These are phyloP conservation scores for Pontederia crassipes DNA, from an alignment of 176 grass and related monocot species.

Conservation along the genomic window DNA sequence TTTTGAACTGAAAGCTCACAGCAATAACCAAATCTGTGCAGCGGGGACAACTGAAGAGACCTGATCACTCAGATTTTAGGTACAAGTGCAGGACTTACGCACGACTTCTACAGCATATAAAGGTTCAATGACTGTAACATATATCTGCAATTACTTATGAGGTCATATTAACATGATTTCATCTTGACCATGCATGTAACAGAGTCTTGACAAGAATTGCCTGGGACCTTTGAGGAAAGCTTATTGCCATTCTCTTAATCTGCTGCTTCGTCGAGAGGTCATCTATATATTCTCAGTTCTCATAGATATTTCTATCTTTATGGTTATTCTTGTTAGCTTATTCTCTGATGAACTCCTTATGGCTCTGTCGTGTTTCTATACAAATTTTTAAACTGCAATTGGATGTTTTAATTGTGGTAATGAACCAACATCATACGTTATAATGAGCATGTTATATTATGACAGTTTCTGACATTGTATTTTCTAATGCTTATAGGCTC, in stretches of 20 bases:
- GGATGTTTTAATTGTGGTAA: too few species aligned
- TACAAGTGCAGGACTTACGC: conserved; percentile 90
- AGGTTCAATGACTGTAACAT: conserved; percentile 36
- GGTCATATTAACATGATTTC: conserved; percentile 3
- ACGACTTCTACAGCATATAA: conserved; percentile 77
- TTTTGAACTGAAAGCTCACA: not conserved
- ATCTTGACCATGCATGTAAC: conserved; percentile 1
- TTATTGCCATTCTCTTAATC: conserved; percentile 87
- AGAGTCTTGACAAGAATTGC: conserved; percentile 94
- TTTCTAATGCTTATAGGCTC: conserved; percentile 37
- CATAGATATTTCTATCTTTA: too few species aligned
- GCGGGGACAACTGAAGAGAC: conserved; percentile 69
- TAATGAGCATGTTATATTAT: not conserved
- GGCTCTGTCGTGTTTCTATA: too few species aligned
- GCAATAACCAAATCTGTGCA: conserved; percentile 18
- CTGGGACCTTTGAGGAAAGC: conserved; percentile 71
- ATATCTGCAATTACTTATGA: not conserved
- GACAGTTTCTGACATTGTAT: not conserved
- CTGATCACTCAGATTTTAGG: conserved; percentile 85
- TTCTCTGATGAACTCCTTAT: too few species aligned
- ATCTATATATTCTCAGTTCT: not conserved
- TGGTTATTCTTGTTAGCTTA: too few species aligned
- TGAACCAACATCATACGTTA: too few species aligned
- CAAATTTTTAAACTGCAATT: too few species aligned
- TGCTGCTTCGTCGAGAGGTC: conserved; percentile 91